A percentile compares a stretch with the other conserved stretches of the same genome.
These are phyloP conservation scores for Cyberlindnera mycetangii DNA, from an alignment of 805 yeast genomes.

Conservation along the genomic window DNA sequence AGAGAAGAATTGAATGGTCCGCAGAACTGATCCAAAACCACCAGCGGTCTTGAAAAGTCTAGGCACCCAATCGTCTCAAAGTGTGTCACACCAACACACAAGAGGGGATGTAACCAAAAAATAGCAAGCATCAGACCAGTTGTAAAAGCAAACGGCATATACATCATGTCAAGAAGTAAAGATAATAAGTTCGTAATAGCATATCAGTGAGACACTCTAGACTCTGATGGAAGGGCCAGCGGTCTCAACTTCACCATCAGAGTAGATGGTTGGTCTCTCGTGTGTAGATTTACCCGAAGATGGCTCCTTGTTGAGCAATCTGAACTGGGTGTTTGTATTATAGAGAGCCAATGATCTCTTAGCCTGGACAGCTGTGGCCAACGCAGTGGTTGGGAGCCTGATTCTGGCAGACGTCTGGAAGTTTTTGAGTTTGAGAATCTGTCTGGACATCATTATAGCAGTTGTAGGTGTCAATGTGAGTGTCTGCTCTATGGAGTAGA, in stretches of 20 bases:
- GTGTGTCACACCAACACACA: background rate
- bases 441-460: constrained; percentile 9
- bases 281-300: constrained; percentile 13
- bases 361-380: constrained; percentile 13
- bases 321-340: constrained; percentile 20
- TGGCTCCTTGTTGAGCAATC: constrained; percentile 25
- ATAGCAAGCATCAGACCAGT: background rate
- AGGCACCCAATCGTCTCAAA: background rate
- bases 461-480: background rate
- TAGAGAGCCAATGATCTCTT: constrained; percentile 21
- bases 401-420: constrained; percentile 28
- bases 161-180: background rate
- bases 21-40: background rate
- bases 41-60: background rate
- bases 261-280: constrained; percentile 28
- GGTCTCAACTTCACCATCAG: constrained; percentile 32
- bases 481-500: background rate
- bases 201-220: constrained; percentile 3
- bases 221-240: constrained; percentile 30
- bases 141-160: background rate
- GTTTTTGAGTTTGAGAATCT: constrained; percentile 24
- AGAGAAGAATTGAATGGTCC: background rate
- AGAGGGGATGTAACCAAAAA: background rate
- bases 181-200: background rate
- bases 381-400: constrained; percentile 14